A percentile compares a stretch with the other conserved stretches of the same genome.
phyloP scores from a whole-genome alignment of 805 yeast genomes.

The Teunomyces tritomae region DNA sequence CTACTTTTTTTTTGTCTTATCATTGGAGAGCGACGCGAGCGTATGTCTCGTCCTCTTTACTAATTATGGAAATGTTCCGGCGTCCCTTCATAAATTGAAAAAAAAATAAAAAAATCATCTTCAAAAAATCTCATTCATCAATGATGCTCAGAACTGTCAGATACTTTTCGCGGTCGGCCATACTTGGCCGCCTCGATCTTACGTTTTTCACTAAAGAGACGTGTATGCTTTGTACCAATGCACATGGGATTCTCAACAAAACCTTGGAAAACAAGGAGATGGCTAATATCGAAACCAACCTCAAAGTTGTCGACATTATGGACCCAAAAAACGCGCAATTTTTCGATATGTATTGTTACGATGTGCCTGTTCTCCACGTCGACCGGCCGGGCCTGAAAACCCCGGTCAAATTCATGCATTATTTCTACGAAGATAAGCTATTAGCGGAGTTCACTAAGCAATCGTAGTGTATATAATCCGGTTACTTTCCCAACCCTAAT shows the following conservation, averaged over 20 bases:
- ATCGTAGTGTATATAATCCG: background rate
- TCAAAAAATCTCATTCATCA: background rate
- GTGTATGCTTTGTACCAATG: slow-evolving; percentile 68
- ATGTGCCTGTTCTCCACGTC: slow-evolving; percentile 75
- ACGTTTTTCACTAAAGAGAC: slow-evolving; percentile 69
- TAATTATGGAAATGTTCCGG: no score
- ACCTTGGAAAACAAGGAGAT: slow-evolving; percentile 35
- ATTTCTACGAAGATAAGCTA: slow-evolving; percentile 54
- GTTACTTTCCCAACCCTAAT: no score
- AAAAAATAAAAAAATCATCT: background rate
- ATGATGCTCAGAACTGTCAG: background rate
- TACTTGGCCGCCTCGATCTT: slow-evolving; percentile 17
- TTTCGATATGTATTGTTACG: slow-evolving; percentile 73
- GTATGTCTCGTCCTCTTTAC: no score
- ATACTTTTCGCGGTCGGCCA: background rate
- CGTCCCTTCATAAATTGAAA: no score
- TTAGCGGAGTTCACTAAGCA: slow-evolving; percentile 46
- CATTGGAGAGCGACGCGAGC: background rate
- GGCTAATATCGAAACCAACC: slow-evolving; percentile 22
- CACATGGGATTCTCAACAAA: slow-evolving; percentile 48
- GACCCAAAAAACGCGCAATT: slow-evolving; percentile 57
- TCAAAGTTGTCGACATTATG: slow-evolving; percentile 56
- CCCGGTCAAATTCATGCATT: slow-evolving; percentile 66
- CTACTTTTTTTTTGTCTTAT: background rate
- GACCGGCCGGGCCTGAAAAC: slow-evolving; percentile 46